phyloP scores from a whole-genome alignment of 2,329 filamentous ascomycete species.

The Trichoderma brevicompactum region DNA sequence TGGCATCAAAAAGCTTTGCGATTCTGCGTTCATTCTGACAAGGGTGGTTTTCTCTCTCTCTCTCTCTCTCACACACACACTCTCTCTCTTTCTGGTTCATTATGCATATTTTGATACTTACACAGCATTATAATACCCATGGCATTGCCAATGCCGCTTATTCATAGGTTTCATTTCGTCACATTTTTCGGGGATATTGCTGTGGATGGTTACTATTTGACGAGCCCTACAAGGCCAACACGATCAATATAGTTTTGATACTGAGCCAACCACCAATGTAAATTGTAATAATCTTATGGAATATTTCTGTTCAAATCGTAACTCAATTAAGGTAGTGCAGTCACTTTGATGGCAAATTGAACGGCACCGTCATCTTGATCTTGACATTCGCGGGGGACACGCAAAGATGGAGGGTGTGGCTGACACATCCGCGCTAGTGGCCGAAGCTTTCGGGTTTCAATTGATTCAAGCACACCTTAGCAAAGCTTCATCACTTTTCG shows the following conservation, averaged over 20 bases:
- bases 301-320: neutral
- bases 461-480: neutral
- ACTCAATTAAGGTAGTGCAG: too few species aligned
- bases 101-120: conserved; percentile 10
- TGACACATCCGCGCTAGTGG: conserved; percentile 30
- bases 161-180: conserved; percentile 10
- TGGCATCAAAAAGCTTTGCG: conserved; percentile 25
- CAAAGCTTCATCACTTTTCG: conserved; percentile 23
- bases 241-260: neutral
- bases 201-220: neutral
- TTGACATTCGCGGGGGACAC: neutral
- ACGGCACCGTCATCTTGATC: neutral
- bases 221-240: neutral
- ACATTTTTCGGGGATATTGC: neutral
- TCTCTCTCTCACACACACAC: neutral
- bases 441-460: conserved; percentile 24
- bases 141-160: conserved; percentile 17
- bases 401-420: conserved; percentile 18
- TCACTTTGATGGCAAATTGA: neutral
- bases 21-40: conserved; percentile 13
- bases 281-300: neutral
- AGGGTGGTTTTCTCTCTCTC: neutral
- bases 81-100: conserved; percentile 1
- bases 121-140: conserved; percentile 16
- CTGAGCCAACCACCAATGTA: neutral